Evolutionary conservation across 2,329 filamentous ascomycete species (phyloP), one percentile per base, ranked within the genome.

Genomic region (Hortaea werneckii): DNA sequence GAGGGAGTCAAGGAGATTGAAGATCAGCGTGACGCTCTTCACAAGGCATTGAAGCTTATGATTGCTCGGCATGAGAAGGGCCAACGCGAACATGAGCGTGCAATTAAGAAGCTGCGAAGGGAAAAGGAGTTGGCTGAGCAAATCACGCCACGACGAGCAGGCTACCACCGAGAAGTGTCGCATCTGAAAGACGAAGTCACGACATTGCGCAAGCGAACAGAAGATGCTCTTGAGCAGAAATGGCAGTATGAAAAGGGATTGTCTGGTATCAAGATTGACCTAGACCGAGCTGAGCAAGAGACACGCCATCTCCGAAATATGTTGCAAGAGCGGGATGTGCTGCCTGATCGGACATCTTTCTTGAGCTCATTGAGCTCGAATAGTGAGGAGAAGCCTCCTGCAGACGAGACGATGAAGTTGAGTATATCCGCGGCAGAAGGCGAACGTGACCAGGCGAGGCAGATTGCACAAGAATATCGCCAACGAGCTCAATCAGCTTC

Each of bases 161-260:
- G 86, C 7, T 96, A 94, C 63, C 83, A 94, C 62, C 80, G 77
- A 54, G 90, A 96, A 59, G 85, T 96, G 5, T 74, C 77, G 1
- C 82, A 77, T 50, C 73, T 96, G 38, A 82, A 88, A 49, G 80
- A 83, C 26, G 92, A 98, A 63, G 85, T 98, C 51, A 86, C 85
- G 43, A 77, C 83, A 11, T 75, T 98, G 46, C 82, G 92, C 38
- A 83, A 83, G 50, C 81, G 92, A 44, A 90, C 90, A 29, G 90
- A 98, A 58, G 90, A 96, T 53, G 90, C 90, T 11, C 76, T 96
- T 10, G 87, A 95, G 60, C 86, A 94, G 59, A 96, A 96, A 67
- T 96, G 87, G 83, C 85, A 94, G 62, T 90, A 89, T 50, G 90
- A 95, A 67, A 94, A 94, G 67, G 87, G 87, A 12, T 72, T 96